Conservation (phyloP, 2,329 filamentous ascomycete species). For the Rhynchosporium graminicola region DNA sequence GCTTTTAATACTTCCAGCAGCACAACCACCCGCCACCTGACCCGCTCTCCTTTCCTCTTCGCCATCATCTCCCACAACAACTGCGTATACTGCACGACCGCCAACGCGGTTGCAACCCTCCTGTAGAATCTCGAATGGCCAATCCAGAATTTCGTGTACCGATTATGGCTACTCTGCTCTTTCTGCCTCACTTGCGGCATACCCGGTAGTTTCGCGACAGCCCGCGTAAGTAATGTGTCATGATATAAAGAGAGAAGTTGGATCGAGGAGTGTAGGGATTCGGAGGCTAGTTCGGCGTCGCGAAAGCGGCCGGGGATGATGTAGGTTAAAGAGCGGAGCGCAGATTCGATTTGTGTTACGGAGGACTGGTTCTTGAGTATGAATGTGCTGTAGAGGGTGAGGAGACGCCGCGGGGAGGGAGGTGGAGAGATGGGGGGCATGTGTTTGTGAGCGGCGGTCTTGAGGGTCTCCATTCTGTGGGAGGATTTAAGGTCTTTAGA, state of each 20-base stretch:
- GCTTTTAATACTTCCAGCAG: conserved; percentile 86
- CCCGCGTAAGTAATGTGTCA: conserved; percentile 77
- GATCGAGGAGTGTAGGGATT: conserved; percentile 85
- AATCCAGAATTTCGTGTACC: conserved; percentile 70
- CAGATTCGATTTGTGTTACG: conserved; percentile 93
- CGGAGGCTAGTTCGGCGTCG: conserved; percentile 92
- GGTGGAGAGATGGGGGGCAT: conserved; percentile 41
- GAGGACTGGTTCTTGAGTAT: conserved; percentile 93
- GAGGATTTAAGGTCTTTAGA: not conserved
- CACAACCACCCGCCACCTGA: conserved; percentile 85
- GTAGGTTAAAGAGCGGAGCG: conserved; percentile 88
- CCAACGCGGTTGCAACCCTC: conserved; percentile 76
- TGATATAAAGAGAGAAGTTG: conserved; percentile 92
- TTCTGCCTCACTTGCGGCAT: conserved; percentile 45
- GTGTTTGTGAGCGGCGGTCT: conserved; percentile 20
- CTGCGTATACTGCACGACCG: conserved; percentile 93
- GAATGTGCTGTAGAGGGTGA: conserved; percentile 79
- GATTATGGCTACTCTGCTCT: conserved; percentile 54
- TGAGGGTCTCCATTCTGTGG: conserved; percentile 18
- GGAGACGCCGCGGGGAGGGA: conserved; percentile 58
- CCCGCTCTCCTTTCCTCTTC: conserved; percentile 79
- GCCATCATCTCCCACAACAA: conserved; percentile 97
- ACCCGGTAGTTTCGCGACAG: conserved; percentile 58
- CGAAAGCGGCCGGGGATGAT: conserved; percentile 90
- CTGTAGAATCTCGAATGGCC: conserved; percentile 69